Conservation (phyloP, 352 stramenopile species). For the Pilasporangium apinafurcum region DNA sequence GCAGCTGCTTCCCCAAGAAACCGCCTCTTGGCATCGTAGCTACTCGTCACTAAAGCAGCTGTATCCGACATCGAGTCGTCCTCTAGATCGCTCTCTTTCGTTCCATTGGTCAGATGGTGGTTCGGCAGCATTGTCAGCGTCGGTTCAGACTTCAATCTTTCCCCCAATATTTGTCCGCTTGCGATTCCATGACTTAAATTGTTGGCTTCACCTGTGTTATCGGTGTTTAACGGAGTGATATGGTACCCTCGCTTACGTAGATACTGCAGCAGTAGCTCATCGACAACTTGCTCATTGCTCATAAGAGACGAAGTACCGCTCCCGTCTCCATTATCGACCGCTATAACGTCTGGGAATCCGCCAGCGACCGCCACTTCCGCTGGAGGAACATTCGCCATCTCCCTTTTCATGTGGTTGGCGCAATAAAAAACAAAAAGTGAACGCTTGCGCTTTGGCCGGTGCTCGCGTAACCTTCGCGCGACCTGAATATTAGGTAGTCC, state of each 20-base stretch:
- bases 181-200: no score
- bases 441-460: neutral
- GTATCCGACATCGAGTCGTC: no score
- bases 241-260: slow-evolving; percentile 50
- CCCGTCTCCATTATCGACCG: neutral
- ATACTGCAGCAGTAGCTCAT: slow-evolving; percentile 69
- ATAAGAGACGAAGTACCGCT: neutral
- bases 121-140: no score
- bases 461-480: slow-evolving; percentile 1
- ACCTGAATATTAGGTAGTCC: no score
- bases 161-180: no score
- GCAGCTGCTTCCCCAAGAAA: slow-evolving; percentile 19
- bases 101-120: no score
- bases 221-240: slow-evolving; percentile 16
- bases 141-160: no score
- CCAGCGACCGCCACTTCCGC: neutral
- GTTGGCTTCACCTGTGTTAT: neutral
- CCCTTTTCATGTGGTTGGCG: slow-evolving; percentile 13
- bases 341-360: neutral
- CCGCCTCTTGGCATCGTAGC: slow-evolving; percentile 11
- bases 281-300: slow-evolving; percentile 30
- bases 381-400: neutral
- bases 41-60: no score
- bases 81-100: no score
- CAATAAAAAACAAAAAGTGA: slow-evolving; percentile 2